Conservation (phyloP, 768 basidiomycete species). For the Pleurotus salmoneostramineus region DNA sequence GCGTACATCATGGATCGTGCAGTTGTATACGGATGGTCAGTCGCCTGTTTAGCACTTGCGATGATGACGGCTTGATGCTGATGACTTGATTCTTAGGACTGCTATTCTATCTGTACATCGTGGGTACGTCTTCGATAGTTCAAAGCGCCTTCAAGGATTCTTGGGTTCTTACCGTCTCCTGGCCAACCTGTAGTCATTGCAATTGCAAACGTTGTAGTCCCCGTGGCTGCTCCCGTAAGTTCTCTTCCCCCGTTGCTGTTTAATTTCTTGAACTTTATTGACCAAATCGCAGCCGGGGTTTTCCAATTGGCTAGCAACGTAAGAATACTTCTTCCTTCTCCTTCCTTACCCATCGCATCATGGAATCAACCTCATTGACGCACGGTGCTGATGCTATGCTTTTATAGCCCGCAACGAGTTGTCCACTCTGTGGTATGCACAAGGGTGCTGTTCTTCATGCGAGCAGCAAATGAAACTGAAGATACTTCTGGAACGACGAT, state of each 20-base stretch:
- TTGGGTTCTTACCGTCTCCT: not conserved
- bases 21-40: constrained; percentile 37
- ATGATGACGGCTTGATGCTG: not conserved
- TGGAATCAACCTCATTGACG: not conserved
- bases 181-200: constrained; percentile 23
- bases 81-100: constrained; percentile 21
- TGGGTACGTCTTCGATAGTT: constrained; percentile 22
- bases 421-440: constrained; percentile 38
- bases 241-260: not conserved
- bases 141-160: not conserved
- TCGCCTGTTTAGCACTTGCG: not conserved
- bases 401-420: constrained; percentile 35
- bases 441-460: constrained; percentile 36
- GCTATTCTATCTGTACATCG: constrained; percentile 34
- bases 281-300: constrained; percentile 21
- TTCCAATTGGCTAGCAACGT: constrained; percentile 42
- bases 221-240: constrained; percentile 32
- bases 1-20: constrained; percentile 27
- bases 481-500: not conserved
- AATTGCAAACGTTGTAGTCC: constrained; percentile 34
- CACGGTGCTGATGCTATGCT: not conserved
- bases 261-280: not conserved
- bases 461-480: not conserved
- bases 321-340: constrained; percentile 9
- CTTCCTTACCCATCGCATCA: not conserved